These are phyloP conservation scores for Gnetum montanum DNA, from an alignment of 75 land plant species.

Conservation along the genomic window DNA sequence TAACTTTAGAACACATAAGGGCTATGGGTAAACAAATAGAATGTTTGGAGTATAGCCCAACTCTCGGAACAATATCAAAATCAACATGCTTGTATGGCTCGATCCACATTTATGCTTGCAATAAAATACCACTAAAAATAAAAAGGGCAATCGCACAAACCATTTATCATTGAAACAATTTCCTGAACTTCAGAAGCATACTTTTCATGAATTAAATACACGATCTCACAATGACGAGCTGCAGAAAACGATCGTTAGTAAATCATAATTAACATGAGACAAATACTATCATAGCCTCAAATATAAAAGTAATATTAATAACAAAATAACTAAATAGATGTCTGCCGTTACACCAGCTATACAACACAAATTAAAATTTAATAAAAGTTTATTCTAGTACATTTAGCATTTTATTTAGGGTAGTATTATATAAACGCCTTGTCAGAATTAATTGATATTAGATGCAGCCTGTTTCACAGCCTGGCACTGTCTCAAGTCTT, in stretches of 20 bases:
- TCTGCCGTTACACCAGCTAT: neutral
- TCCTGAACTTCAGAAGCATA: constrained; percentile 50
- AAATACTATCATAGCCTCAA: neutral
- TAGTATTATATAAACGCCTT: no score
- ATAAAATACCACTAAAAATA: neutral
- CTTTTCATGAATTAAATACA: constrained; percentile 84
- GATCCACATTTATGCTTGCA: neutral
- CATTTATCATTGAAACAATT: constrained; percentile 68
- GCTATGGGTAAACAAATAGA: no score
- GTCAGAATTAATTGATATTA: no score
- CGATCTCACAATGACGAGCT: constrained; percentile 95
- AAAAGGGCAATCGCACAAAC: constrained; percentile 17
- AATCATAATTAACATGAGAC: no score
- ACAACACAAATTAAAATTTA: neutral
- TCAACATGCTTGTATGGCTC: no score
- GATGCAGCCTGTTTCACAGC: no score
- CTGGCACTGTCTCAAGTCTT: no score
- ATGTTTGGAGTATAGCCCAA: no score
- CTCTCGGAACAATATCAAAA: no score
- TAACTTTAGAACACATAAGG: no score
- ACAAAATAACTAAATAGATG: neutral
- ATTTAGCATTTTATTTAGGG: neutral
- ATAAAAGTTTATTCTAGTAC: neutral
- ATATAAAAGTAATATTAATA: neutral
- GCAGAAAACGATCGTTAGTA: no score